Evolutionary conservation across 176 grass and related monocot genomes (phyloP), one percentile per base, ranked within the genome.

Genomic region (Tuctoria greenei): DNA sequence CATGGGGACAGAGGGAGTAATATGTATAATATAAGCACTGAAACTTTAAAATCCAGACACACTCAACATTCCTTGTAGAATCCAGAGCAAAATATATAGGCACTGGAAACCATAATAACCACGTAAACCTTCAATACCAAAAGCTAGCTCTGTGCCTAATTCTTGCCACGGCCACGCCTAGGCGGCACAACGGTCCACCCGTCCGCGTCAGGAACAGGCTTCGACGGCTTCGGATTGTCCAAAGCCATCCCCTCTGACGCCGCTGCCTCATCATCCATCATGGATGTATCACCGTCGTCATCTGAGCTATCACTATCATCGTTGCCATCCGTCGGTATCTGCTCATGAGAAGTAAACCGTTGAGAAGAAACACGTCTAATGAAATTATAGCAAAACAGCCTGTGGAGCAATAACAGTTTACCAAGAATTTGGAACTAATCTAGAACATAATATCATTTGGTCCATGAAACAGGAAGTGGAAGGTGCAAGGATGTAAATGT

Each of bases 141-240:
- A 59, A 40, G 31, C 37, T 2, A 40, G 31, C 37, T 2, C 31
- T 14, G 23, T 25, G 45, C 23, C 60, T 64, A 92, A 12, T 88
- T 88, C 35, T 38, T 90, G 75, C 68, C 84, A 14, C 67, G 68
- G 34, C 83, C 75, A 9, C 79, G 76, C 72, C 51, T 94, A 47
- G 91, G 71, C 26, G 91, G 71, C 60, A 98, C 95, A 28, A 78
- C 61, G 14, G 83, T 93, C 93, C 95, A 98, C 35, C 95, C 95
- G 39, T 98, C 91, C 4, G 86, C 82, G 1, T 93, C 95, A 12
- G 88, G 84, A 20, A 45, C 42, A 50, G 76, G 78, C 64, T 75
- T 93, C 10, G 55, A 56, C 6, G 78, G 69, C 61, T 70, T 87
- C 60, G 88, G 69, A 7, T 72, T 75, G 57, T 93, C 88, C 46